Conservation (phyloP, 2,329 filamentous ascomycete genomes). For the Botrytis tulipae region DNA sequence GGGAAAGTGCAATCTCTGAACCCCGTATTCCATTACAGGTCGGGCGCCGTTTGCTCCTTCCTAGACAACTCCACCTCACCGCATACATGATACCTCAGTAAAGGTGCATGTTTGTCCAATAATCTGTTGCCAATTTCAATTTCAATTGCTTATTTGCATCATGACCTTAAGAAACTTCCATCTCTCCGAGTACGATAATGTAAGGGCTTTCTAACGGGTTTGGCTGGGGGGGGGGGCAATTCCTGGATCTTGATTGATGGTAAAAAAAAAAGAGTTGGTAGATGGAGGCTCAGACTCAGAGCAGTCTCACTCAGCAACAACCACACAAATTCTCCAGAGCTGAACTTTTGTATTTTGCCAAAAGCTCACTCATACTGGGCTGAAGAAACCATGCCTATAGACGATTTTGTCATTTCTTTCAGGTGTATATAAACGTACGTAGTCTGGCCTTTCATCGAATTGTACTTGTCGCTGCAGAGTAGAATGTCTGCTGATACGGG, state of each 20-base stretch:
- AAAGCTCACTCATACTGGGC: conserved; percentile 8
- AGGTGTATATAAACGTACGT: not conserved
- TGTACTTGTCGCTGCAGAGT: conserved; percentile 14
- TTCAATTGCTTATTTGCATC: not conserved
- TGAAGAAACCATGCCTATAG: not conserved
- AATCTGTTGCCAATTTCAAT: not conserved
- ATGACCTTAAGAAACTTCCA: not conserved
- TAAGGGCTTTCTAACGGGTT: not conserved
- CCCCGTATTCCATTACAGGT: conserved; percentile 5
- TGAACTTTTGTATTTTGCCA: not conserved
- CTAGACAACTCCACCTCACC: conserved; percentile 11
- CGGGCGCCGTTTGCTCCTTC: not conserved
- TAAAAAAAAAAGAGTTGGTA: not conserved
- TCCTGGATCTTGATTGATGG: not conserved
- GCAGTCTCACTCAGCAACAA: conserved; percentile 18
- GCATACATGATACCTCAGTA: not conserved
- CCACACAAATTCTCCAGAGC: conserved; percentile 11
- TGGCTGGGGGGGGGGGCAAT: not conserved
- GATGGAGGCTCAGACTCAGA: conserved; percentile 5
- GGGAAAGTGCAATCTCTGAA: not conserved
- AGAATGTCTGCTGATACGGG: conserved; percentile 20
- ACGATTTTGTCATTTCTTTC: not conserved
- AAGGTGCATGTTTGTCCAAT: conserved; percentile 2
- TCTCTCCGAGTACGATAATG: conserved; percentile 4
- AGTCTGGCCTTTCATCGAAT: conserved; percentile 2